Conservation (phyloP, 2,329 filamentous ascomycete genomes). For the Cryphonectria nitschkei region DNA sequence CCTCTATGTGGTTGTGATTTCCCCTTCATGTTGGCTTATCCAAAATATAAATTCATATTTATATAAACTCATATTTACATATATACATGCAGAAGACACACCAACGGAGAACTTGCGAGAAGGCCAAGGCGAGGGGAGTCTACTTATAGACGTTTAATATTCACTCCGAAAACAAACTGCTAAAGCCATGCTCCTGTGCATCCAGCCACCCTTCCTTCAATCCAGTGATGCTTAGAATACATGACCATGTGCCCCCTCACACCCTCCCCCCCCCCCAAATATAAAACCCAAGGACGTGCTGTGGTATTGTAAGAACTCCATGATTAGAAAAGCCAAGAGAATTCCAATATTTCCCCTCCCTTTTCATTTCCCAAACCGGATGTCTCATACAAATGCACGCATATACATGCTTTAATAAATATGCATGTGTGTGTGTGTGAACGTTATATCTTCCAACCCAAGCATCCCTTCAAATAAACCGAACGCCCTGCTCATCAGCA, state of each 20-base stretch:
- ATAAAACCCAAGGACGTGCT: neutral
- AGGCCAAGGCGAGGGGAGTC: no score
- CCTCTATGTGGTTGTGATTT: no score
- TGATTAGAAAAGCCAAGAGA: neutral
- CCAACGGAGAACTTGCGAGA: no score
- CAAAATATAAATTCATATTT: no score
- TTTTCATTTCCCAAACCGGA: neutral
- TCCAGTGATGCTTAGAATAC: neutral
- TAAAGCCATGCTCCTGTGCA: no score
- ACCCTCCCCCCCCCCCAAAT: neutral
- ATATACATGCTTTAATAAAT: neutral
- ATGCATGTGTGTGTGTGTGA: neutral
- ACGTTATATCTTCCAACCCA: neutral
- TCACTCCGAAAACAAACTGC: no score
- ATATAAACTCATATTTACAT: no score
- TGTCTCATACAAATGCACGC: neutral
- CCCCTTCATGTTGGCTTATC: no score
- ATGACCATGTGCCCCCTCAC: neutral
- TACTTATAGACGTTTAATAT: no score
- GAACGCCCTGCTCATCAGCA: constrained; percentile 40
- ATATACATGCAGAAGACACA: no score
- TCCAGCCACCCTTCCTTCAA: no score
- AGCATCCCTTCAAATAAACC: constrained; percentile 36
- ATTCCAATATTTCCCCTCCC: neutral
- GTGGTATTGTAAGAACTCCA: neutral